A percentile compares a stretch with the other conserved stretches of the same genome.
phyloP scores from a whole-genome alignment of 2,329 filamentous ascomycete species.

The Hansfordia pulvinata region DNA sequence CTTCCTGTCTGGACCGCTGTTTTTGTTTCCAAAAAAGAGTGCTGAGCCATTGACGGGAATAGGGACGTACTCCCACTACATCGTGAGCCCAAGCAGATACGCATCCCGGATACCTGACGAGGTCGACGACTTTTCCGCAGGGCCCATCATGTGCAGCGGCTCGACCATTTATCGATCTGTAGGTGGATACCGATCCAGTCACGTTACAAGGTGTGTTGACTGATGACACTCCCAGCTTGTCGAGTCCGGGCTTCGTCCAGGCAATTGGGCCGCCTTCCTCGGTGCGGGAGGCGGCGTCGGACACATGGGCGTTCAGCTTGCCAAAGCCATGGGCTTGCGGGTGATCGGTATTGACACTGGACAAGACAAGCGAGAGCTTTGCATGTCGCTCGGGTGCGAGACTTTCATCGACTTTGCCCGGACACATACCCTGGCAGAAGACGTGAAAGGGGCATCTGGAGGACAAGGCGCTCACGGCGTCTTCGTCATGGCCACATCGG shows the following conservation, averaged over 20 bases:
- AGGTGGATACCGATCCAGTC: too few species aligned
- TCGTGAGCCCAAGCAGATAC: constrained; percentile 39
- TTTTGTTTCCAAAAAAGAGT: not conserved
- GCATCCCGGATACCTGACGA: constrained; percentile 34
- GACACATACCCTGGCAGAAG: too few species aligned
- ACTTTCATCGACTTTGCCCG: constrained; percentile 46
- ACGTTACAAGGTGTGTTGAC: too few species aligned
- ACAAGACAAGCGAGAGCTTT: constrained; percentile 27
- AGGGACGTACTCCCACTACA: constrained; percentile 46
- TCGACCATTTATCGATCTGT: constrained; percentile 48
- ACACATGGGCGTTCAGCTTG: constrained; percentile 41
- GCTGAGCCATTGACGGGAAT: not conserved
- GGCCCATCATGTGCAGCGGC: constrained; percentile 45
- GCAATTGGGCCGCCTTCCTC: constrained; percentile 40
- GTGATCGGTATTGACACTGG: constrained; percentile 41
- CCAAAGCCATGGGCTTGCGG: constrained; percentile 39
- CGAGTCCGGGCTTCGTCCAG: constrained; percentile 32
- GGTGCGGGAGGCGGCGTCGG: constrained; percentile 42
- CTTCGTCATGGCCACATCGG: too few species aligned
- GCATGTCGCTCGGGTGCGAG: constrained; percentile 35
- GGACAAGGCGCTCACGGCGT: too few species aligned
- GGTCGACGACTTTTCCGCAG: constrained; percentile 35
- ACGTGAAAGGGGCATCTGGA: too few species aligned
- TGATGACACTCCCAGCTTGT: constrained; percentile 36
- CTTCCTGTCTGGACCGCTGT: not conserved